These are phyloP conservation scores for Chalciporus sp. DNA, from an alignment of 1,284 basidiomycete genomes.

Conservation along the genomic window DNA sequence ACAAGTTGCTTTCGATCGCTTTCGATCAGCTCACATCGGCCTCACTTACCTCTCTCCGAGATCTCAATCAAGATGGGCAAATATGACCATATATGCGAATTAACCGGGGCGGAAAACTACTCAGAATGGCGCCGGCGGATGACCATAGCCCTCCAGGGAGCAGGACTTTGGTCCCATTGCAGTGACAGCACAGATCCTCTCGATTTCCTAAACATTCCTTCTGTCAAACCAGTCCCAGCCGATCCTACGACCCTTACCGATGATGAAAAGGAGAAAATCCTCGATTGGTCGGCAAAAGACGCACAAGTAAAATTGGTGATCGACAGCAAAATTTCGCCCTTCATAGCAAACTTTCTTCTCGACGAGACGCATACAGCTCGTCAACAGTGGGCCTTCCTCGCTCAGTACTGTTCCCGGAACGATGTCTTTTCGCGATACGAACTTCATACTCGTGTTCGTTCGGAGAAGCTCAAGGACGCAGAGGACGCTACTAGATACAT, in stretches of 20 bases:
- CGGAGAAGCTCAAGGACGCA: too few relatives aligned
- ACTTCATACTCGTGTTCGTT: too few relatives aligned
- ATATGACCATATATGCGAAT: conserved; percentile 1
- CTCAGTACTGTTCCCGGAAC: background rate
- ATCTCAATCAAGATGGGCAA: background rate
- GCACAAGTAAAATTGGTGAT: background rate
- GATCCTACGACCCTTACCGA: background rate
- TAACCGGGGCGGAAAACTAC: background rate
- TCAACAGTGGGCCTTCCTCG: background rate
- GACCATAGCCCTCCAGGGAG: background rate
- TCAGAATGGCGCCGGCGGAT: background rate
- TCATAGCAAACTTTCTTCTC: background rate
- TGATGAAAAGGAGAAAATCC: background rate
- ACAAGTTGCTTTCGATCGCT: too few relatives aligned
- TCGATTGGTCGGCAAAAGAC: background rate
- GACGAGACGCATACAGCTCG: background rate
- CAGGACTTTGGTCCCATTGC: background rate
- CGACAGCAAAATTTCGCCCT: background rate
- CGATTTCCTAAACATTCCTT: background rate
- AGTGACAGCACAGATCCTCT: background rate
- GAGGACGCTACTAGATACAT: too few relatives aligned
- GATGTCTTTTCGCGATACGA: background rate
- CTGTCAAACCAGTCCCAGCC: background rate
- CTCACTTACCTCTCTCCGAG: too few relatives aligned
- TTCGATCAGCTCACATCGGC: too few relatives aligned